Evolutionary conservation across 768 basidiomycete genomes (phyloP).

Genomic region (Naganishia randhawae): DNA sequence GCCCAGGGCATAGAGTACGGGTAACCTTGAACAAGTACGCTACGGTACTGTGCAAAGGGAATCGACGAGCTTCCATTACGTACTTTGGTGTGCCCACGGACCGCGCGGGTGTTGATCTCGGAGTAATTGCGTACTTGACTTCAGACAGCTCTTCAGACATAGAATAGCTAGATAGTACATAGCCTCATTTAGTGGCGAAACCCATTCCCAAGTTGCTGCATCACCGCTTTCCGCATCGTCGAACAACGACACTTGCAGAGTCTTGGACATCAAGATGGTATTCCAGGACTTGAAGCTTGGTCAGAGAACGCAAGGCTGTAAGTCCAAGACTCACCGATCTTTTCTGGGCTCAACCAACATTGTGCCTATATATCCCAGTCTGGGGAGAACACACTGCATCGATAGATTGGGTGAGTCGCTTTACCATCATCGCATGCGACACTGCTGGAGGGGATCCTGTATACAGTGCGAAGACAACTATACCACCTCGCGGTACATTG

Average conservation of each 20-base stretch:
- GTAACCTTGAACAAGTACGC: too few relatives aligned
- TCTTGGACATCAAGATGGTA: conserved; percentile 30
- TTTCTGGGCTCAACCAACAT: neutral
- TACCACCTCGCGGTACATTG: conserved; percentile 71
- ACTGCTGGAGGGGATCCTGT: neutral
- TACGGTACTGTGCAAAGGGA: too few relatives aligned
- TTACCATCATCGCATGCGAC: neutral
- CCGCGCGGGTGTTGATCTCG: too few relatives aligned
- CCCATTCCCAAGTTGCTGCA: too few relatives aligned
- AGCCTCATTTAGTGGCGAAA: too few relatives aligned
- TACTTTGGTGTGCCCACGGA: too few relatives aligned
- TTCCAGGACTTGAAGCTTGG: conserved; percentile 42
- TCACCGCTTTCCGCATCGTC: neutral
- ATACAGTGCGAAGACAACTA: conserved; percentile 63
- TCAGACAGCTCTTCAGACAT: too few relatives aligned
- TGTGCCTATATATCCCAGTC: conserved; percentile 25
- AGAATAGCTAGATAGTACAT: too few relatives aligned
- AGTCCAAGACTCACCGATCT: conserved; percentile 22
- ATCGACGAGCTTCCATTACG: too few relatives aligned
- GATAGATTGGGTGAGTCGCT: conserved; percentile 41
- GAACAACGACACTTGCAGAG: neutral
- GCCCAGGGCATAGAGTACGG: too few relatives aligned
- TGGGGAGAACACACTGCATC: conserved; percentile 47
- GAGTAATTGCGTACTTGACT: too few relatives aligned
- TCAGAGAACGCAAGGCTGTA: conserved; percentile 41